Evolutionary conservation across 345 rosid species (phyloP).

Genomic region (Moricandia moricandioides): DNA sequence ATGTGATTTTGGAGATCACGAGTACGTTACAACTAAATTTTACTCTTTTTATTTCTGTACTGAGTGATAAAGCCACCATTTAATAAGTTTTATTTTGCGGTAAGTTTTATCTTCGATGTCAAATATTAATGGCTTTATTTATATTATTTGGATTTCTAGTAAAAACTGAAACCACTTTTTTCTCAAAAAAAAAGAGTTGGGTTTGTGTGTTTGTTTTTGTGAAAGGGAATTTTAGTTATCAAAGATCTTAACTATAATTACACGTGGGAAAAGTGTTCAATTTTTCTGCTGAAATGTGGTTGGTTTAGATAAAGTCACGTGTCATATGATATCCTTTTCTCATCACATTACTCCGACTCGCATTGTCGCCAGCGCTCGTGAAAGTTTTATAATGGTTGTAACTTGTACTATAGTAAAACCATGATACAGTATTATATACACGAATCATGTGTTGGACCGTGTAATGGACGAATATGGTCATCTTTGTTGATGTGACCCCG

Average conservation of each 20-base stretch:
- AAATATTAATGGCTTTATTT: neutral
- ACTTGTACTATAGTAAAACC: too few species aligned
- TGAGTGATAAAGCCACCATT: slow-evolving; percentile 2
- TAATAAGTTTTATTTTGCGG: neutral
- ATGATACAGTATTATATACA: too few species aligned
- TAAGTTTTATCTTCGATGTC: slow-evolving; percentile 6
- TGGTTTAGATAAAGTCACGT: neutral
- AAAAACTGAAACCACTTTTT: too few species aligned
- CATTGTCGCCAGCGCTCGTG: neutral
- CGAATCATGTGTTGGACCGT: too few species aligned
- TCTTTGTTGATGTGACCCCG: neutral
- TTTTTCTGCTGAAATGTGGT: neutral
- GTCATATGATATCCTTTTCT: neutral
- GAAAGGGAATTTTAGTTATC: too few species aligned
- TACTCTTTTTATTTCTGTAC: neutral
- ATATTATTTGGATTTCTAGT: too few species aligned
- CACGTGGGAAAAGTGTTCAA: too few species aligned
- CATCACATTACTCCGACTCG: neutral
- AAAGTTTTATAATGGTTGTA: neutral
- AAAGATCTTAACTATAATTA: too few species aligned
- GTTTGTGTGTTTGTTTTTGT: too few species aligned
- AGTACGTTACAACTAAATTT: slow-evolving; percentile 8
- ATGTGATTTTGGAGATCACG: slow-evolving; percentile 21
- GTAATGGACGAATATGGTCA: neutral
- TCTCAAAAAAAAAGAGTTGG: too few species aligned